phyloP scores from a whole-genome alignment of 306 rosid species.

The Gastrolobium bilobum region DNA sequence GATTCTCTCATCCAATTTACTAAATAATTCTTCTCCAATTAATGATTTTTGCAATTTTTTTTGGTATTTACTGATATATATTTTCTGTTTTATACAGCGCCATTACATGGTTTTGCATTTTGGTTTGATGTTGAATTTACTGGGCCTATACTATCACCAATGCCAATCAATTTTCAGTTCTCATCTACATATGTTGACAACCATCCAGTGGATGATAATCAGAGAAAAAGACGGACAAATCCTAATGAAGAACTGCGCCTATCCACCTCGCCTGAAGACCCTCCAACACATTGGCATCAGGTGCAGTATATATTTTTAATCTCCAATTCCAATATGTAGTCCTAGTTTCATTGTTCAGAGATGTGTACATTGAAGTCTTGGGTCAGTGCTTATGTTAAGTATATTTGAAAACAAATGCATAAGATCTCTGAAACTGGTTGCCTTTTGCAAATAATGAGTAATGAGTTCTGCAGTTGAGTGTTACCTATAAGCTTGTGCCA shows the following conservation, averaged over 20 bases:
- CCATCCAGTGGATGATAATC: constrained; percentile 58
- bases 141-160: constrained; percentile 56
- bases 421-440: neutral
- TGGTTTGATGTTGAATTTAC: constrained; percentile 89
- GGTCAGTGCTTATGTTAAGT: neutral
- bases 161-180: constrained; percentile 42
- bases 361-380: neutral
- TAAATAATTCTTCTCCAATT: neutral
- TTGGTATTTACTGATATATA: constrained; percentile 13
- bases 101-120: constrained; percentile 88
- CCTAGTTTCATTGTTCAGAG: constrained; percentile 16
- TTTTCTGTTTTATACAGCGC: constrained; percentile 60
- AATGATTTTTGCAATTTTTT: neutral
- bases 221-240: constrained; percentile 63
- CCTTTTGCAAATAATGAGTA: neutral
- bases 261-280: constrained; percentile 89
- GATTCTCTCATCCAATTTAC: constrained; percentile 4
- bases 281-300: constrained; percentile 94
- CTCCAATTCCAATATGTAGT: constrained; percentile 17
- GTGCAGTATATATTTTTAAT: constrained; percentile 44
- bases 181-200: constrained; percentile 48
- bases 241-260: constrained; percentile 65
- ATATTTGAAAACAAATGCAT: constrained; percentile 12
- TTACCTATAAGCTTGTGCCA: neutral
- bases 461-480: neutral